phyloP scores from a whole-genome alignment of 73 alveolate species.

The Paramecium sonneborni region DNA sequence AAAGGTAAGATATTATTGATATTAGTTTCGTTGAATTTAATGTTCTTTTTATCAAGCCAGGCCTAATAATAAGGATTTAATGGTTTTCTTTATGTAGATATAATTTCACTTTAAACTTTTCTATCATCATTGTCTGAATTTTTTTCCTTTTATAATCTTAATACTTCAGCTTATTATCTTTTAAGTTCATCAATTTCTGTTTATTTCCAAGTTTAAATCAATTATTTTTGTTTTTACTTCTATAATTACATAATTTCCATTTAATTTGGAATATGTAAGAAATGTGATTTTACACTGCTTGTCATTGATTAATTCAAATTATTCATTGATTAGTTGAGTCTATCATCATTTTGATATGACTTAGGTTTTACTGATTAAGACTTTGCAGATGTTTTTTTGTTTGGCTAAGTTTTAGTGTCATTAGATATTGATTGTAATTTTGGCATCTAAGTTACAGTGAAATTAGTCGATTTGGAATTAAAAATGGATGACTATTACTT shows the following conservation, averaged over 20 bases:
- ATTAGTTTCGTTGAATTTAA: background rate
- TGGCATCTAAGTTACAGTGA: background rate
- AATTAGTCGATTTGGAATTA: background rate
- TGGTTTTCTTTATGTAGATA: background rate
- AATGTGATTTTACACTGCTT: background rate
- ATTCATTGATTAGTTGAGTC: conserved; percentile 22
- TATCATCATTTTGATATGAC: background rate
- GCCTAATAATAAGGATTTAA: background rate
- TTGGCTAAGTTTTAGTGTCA: conserved; percentile 5
- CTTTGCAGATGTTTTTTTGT: background rate
- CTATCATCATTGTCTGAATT: background rate
- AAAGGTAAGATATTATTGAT: background rate
- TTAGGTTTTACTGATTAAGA: conserved; percentile 12
- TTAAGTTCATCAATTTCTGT: background rate
- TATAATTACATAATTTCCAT: background rate
- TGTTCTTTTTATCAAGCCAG: background rate
- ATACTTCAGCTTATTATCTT: conserved; percentile 1
- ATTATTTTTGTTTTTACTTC: background rate
- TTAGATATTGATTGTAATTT: background rate
- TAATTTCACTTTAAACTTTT: conserved; percentile 35
- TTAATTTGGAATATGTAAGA: conserved; percentile 30
- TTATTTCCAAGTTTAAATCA: background rate
- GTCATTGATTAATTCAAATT: conserved; percentile 32
- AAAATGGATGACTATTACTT: background rate
- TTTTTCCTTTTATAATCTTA: background rate